Base-by-base conservation (phyloP, 1,284 basidiomycete genomes). In the Pseudozyma hubeiensis region DNA sequence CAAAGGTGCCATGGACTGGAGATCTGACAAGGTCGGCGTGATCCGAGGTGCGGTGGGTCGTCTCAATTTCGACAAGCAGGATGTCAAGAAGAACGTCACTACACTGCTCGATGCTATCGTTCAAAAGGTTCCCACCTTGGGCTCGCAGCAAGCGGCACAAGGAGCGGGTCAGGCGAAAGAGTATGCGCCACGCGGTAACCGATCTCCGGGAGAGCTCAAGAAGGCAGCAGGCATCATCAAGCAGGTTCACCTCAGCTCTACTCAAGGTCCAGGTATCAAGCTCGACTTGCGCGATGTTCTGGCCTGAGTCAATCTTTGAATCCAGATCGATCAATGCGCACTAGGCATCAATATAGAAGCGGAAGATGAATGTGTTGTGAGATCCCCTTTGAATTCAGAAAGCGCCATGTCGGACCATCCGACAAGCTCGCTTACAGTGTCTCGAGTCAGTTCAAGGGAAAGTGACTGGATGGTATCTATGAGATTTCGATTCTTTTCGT, bases 1-100 rank as follows among this genome's bases (percentile, higher is more conserved):
- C 31, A 89, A 90, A 56, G 93, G 92, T 11, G 91, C 90, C 11
- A 90, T 91, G 60, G 94, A 97, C 84, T 99, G 95, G 94, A 92
- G 90, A 84, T 92, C 93, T 11, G 94, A 98, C 86, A 91, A 92
- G 82, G 86, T 88, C 34, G 95, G 95, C 14, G 91, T 91, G 30
- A 93, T 97, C 59, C 89, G 92, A 50, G 89, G 91, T 37, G 81
- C 81, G 88, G 84, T 92, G 90, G 70, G 73, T 85, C 81, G 65
- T 34, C 64, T 78, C 48, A 61, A 53, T 64, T 96, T 93, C 82
- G 88, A 91, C 3, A 81, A 90, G 6, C 88, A 90, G 24, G 91
- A 94, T 57, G 89, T 96, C 41, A 87, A 90, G 54, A 90, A 88
- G 75, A 97, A 97, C 81, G 87, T 93, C 66, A 89, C 89, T 29